phyloP scores from a whole-genome alignment of 176 grass and related monocot species.

The Phyllostachys edulis region DNA sequence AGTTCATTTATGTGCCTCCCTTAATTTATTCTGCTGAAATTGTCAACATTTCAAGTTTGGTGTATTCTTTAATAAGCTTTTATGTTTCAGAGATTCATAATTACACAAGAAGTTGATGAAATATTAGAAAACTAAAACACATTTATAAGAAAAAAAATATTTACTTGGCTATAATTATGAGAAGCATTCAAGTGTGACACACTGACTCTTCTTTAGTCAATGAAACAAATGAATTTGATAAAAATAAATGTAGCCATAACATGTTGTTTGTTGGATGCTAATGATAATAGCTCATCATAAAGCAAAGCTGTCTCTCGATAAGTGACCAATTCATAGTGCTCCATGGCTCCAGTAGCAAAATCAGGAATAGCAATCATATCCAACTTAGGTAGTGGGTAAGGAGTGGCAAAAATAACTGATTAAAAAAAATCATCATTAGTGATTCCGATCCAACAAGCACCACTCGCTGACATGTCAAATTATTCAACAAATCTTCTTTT shows the following conservation, averaged over 20 bases:
- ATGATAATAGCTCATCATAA: conserved; percentile 76
- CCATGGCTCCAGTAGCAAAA: conserved; percentile 94
- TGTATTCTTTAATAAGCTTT: too few relatives aligned
- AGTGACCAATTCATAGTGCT: conserved; percentile 95
- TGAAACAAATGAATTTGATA: too few relatives aligned
- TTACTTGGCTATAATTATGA: conserved; percentile 3
- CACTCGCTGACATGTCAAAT: neutral
- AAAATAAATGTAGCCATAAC: neutral
- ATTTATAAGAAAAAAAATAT: neutral
- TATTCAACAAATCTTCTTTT: neutral
- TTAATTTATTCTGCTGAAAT: neutral
- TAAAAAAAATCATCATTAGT: conserved; percentile 29
- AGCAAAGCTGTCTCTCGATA: conserved; percentile 78
- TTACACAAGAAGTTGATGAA: neutral
- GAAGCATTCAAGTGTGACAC: neutral
- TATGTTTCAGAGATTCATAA: neutral
- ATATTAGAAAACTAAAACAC: neutral
- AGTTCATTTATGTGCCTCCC: neutral
- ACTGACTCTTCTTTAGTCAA: neutral
- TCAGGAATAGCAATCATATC: conserved; percentile 98
- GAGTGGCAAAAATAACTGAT: conserved; percentile 80
- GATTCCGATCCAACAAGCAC: conserved; percentile 2
- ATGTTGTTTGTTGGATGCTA: conserved; percentile 44
- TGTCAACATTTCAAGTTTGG: too few relatives aligned
- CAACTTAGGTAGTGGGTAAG: conserved; percentile 90